Evolutionary conservation across 108 stramenopile genomes (phyloP), one percentile per base, ranked within the genome.

Genomic region (Epithemia pelagica): DNA sequence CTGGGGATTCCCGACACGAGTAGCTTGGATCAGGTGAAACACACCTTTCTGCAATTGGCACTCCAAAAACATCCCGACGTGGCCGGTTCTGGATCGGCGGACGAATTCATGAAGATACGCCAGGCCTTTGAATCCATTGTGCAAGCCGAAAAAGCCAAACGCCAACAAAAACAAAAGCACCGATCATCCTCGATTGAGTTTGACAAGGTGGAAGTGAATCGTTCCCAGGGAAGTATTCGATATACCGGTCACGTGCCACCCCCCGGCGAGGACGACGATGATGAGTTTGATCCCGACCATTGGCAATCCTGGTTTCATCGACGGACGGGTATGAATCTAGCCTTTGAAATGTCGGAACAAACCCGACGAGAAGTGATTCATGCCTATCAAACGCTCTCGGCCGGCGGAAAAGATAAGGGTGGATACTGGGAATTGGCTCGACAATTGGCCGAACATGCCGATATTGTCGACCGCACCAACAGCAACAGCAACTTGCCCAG

Each of bases 31-130:
- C 58, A 30, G 1, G 76, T 82, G n/a, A 70, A 77, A 30, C 58
- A 65, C n/a, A 59, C 70, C 20, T 82, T 82, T 56, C 0, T 78
- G 10, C 59, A 77, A 61, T 53, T 74, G 29, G 81, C 81, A n/a
- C 51, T 82, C 53, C 19, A 74, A 32, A 68, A 82, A 73, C 81
- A 82, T 64, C 81, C 81, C 8, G 81, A 82, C 68, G 62, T 58
- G 21, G 31, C 61, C 32, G 30, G 28, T 26, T n/a, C n/a, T n/a
- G 21, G 24, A 8, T 19, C 70, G 0, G 29, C 61, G 5, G 69
- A 63, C 19, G 58, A 33, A 7, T 82, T 82, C 69, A 58, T 76
- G 22, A 37, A 30, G 15, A 69, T 77, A 25, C 81, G 81, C 52
- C 59, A 67, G 32, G 81, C 81, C 20, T 82, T 73, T 75, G 81